These are phyloP conservation scores for Trichoderma pleuroti DNA, from an alignment of 2,329 filamentous ascomycete species.

Conservation along the genomic window DNA sequence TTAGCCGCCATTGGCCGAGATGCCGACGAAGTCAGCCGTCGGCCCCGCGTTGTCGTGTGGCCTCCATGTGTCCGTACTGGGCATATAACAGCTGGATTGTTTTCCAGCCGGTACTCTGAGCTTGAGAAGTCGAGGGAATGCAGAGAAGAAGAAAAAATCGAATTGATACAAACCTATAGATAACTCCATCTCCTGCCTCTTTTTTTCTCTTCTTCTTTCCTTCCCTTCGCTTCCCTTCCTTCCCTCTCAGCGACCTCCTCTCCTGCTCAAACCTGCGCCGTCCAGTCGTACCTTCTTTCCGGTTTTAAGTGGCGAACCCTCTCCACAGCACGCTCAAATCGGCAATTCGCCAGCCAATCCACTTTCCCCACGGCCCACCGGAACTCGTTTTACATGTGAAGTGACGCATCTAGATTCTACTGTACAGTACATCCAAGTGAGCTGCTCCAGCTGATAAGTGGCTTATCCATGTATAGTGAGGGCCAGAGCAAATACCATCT, in stretches of 20 bases:
- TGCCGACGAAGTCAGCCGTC: conserved; percentile 16
- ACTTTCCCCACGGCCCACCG: conserved; percentile 17
- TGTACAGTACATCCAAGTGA: not conserved
- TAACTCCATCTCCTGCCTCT: not conserved
- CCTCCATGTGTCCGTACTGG: conserved; percentile 12
- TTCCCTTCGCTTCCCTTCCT: not conserved
- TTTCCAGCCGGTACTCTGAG: not conserved
- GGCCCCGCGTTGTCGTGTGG: conserved; percentile 10
- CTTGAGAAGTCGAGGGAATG: not conserved
- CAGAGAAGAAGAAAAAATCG: not conserved
- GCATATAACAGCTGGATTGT: not conserved
- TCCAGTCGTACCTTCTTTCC: not conserved
- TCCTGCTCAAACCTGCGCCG: not conserved
- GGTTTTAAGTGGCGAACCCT: conserved; percentile 2
- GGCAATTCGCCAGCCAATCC: conserved; percentile 9
- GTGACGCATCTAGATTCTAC: not conserved
- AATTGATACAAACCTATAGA: not conserved
- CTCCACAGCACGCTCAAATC: conserved; percentile 6
- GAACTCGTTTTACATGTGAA: conserved; percentile 18
- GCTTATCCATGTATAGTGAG: not conserved
- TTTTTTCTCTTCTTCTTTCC: too few species aligned
- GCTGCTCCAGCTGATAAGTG: not conserved
- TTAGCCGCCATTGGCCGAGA: conserved; percentile 46
- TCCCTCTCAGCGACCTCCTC: not conserved
- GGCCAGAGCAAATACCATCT: not conserved